Conservation (phyloP, 768 basidiomycete genomes). For the Trametes cingulata region DNA sequence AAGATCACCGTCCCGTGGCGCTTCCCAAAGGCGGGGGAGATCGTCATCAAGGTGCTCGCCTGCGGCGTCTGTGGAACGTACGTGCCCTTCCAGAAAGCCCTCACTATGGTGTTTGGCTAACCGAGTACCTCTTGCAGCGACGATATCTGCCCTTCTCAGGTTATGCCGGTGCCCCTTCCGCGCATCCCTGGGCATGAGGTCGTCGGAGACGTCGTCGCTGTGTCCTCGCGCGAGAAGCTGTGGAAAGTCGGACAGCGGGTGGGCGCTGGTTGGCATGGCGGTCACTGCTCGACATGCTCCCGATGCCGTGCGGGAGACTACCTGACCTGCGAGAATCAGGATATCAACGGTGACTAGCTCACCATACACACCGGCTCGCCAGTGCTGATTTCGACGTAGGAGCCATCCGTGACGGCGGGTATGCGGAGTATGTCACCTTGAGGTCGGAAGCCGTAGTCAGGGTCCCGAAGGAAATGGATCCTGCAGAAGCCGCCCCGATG, state of each 20-base stretch:
- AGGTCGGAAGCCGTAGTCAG: slow-evolving; percentile 29
- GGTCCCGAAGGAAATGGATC: slow-evolving; percentile 30
- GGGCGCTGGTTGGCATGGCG: slow-evolving; percentile 34
- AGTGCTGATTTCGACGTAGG: slow-evolving; percentile 16
- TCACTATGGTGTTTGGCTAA: background rate
- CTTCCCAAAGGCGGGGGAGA: slow-evolving; percentile 24
- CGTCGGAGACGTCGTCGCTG: slow-evolving; percentile 29
- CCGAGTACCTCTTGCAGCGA: slow-evolving; percentile 7
- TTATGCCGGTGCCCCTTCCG: slow-evolving; percentile 21
- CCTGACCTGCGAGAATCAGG: slow-evolving; percentile 27
- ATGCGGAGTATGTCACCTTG: slow-evolving; percentile 31
- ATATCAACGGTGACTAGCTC: slow-evolving; percentile 25
- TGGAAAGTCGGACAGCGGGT: slow-evolving; percentile 32
- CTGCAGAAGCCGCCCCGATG: slow-evolving; percentile 32
- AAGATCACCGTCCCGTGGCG: slow-evolving; percentile 25
- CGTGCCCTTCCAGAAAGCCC: background rate
- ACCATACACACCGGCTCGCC: background rate
- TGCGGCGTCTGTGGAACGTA: slow-evolving; percentile 31
- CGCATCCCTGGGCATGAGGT: slow-evolving; percentile 34
- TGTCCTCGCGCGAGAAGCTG: slow-evolving; percentile 18
- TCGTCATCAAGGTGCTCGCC: slow-evolving; percentile 31
- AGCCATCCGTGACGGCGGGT: slow-evolving; percentile 30
- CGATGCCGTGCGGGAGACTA: slow-evolving; percentile 31
- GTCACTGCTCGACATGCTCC: slow-evolving; percentile 29
- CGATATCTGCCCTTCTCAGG: slow-evolving; percentile 21